Evolutionary conservation across 768 basidiomycete genomes (phyloP), one percentile per base, ranked within the genome.

Genomic region (Rhizopogon roseolus): DNA sequence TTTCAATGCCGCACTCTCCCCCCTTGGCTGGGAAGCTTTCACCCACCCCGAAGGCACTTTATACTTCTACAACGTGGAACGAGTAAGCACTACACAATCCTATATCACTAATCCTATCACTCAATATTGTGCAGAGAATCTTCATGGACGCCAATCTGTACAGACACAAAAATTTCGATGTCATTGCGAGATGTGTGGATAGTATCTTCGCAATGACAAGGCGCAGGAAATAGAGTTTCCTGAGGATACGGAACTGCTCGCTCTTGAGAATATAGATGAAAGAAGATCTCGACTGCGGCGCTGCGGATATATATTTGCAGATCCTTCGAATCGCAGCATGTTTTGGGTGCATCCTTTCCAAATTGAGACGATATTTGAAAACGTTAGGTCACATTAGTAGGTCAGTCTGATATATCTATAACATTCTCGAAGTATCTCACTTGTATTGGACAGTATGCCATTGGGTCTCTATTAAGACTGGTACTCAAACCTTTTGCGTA

Each of bases 11-110:
- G 39, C 32, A 29, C 40, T 25, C 36, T 38, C 4, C 8, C 61
- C 60, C 14, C 7, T n/a, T 17, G 73, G 67, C 1, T 83, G 81
- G 81, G 62, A 52, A 6, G 56, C 71, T 3, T 67, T 66, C 27
- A 62, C 67, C 5, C 81, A 82, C 61, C 80, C 81, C 0, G 81
- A 84, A 65, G 82, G 82, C 5, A 73, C 72, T 8, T 67, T 75
- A 27, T 83, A 83, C 60, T 84, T 80, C 55, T 75, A 68, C 56
- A 68, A 81, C 48, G 32, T 56, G 44, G 57, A 64, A 7, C 73
- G 73, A 65, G 81, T 80, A 43, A 64, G 46, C 37, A n/a, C n/a
- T n/a, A n/a, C n/a, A 16, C 40, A 36, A 27, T 49, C 10, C 13
- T 1, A 10, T 10, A 6, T 11, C 4, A 16, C 29, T 14, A 16